Evolutionary conservation across 257 asterid species (phyloP).

Genomic region (Plantago elongata): DNA sequence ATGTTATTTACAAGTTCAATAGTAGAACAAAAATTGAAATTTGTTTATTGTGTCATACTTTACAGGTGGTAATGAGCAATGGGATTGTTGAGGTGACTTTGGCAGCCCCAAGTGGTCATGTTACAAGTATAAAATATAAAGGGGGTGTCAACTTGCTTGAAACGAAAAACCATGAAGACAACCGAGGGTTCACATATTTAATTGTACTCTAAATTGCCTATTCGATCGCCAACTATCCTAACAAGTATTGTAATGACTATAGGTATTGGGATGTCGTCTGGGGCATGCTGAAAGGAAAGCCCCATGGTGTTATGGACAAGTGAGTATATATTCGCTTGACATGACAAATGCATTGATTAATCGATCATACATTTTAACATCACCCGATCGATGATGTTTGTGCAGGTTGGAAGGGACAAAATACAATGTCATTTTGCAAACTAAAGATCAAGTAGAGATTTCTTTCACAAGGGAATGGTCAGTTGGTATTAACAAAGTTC

Average conservation of each 20-base stretch:
- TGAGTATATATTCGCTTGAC: too few species aligned
- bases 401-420: conserved; percentile 42
- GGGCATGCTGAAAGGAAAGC: too few species aligned
- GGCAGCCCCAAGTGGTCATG: conserved; percentile 37
- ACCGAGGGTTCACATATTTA: conserved; percentile 38
- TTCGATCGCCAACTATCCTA: too few species aligned
- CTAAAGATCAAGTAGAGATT: conserved; percentile 35
- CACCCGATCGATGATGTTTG: background rate
- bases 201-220: too few species aligned
- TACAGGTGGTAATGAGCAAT: conserved; percentile 39
- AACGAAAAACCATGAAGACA: conserved; percentile 18
- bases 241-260: too few species aligned
- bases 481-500: conserved; percentile 24
- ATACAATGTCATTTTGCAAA: conserved; percentile 33
- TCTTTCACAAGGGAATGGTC: conserved; percentile 45
- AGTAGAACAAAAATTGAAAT: too few species aligned
- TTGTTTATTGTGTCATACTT: too few species aligned
- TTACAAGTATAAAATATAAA: conserved; percentile 33
- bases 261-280: too few species aligned
- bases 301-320: too few species aligned
- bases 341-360: too few species aligned
- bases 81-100: conserved; percentile 38
- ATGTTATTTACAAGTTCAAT: too few species aligned
- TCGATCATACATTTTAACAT: too few species aligned
- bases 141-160: conserved; percentile 44